These are phyloP conservation scores for Nemania serpens DNA, from an alignment of 2,329 filamentous ascomycete species.

Conservation along the genomic window DNA sequence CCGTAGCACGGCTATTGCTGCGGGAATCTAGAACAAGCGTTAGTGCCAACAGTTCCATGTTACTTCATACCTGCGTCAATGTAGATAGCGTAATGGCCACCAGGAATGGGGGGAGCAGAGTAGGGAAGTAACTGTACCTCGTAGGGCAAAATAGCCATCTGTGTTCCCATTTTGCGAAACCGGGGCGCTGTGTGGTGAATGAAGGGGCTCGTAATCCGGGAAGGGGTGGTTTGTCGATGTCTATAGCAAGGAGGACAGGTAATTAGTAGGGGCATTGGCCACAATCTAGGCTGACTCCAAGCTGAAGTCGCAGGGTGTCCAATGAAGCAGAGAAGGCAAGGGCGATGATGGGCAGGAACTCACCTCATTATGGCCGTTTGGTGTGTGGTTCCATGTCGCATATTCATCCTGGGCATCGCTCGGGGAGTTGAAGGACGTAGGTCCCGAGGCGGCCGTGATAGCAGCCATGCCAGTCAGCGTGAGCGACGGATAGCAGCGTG, in stretches of 20 bases:
- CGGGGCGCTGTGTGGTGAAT: conserved; percentile 23
- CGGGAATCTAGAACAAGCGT: conserved; percentile 31
- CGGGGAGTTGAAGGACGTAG: conserved; percentile 54
- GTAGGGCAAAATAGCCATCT: conserved; percentile 32
- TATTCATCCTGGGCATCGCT: conserved; percentile 55
- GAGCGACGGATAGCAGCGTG: conserved; percentile 31
- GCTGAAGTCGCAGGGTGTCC: neutral
- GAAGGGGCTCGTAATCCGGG: conserved; percentile 34
- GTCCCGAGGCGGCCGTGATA: conserved; percentile 55
- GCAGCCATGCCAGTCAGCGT: conserved; percentile 52
- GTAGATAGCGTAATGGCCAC: neutral
- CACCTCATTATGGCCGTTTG: conserved; percentile 37
- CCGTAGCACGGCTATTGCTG: conserved; percentile 26
- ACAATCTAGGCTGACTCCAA: neutral
- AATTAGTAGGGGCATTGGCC: conserved; percentile 8
- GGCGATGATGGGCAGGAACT: conserved; percentile 20
- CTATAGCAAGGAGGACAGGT: conserved; percentile 22
- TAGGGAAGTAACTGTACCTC: conserved; percentile 32
- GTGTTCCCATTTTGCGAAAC: conserved; percentile 32
- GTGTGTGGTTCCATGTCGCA: conserved; percentile 47
- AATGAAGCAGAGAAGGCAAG: neutral
- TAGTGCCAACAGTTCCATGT: conserved; percentile 19
- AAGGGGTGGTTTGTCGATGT: conserved; percentile 35
- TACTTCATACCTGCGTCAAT: neutral
- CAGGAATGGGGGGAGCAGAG: neutral